phyloP scores from a whole-genome alignment of 306 rosid species.

The Parietaria judaica region DNA sequence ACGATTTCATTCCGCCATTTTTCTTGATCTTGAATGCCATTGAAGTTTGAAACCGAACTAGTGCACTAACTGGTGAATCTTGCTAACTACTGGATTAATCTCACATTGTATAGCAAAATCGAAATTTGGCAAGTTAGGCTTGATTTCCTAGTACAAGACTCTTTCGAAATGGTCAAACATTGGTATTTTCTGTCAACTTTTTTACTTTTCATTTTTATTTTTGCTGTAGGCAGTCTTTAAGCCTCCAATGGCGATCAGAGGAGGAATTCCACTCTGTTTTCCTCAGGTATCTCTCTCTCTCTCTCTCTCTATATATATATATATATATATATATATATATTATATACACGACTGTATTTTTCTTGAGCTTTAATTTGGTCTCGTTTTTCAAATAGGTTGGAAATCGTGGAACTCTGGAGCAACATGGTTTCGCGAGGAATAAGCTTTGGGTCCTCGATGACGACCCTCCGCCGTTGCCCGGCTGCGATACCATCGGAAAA shows the following conservation, averaged over 20 bases:
- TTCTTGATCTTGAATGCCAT: no score
- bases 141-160: no score
- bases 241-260: slow-evolving; percentile 77
- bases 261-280: slow-evolving; percentile 91
- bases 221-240: slow-evolving; percentile 50
- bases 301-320: neutral
- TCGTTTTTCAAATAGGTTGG: slow-evolving; percentile 46
- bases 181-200: neutral
- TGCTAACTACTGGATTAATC: no score
- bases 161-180: no score
- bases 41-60: no score
- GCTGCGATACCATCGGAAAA: slow-evolving; percentile 44
- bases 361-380: slow-evolving; percentile 6
- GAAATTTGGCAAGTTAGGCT: neutral
- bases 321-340: neutral
- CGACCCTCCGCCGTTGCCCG: slow-evolving; percentile 53
- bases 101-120: no score
- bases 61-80: no score
- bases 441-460: slow-evolving; percentile 58
- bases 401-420: slow-evolving; percentile 58
- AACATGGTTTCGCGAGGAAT: slow-evolving; percentile 86
- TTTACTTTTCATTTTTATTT: neutral
- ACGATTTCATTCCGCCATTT: neutral
- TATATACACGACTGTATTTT: neutral
- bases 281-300: slow-evolving; percentile 72